phyloP scores from a whole-genome alignment of 1,139 yeast genomes.

The Suhomyces bribrorum region DNA sequence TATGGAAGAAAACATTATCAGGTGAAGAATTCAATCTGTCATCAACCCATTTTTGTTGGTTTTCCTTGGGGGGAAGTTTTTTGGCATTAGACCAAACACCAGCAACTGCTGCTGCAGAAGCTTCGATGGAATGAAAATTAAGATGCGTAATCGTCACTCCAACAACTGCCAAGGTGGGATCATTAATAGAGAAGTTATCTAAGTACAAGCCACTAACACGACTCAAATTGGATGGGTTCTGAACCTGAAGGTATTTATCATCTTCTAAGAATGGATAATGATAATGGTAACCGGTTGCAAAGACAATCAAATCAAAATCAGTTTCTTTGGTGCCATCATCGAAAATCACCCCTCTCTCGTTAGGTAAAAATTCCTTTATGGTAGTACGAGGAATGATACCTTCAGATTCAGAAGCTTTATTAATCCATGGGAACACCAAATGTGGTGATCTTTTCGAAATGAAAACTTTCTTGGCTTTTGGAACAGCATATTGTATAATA shows the following conservation, averaged over 20 bases:
- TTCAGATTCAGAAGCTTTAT: conserved; percentile 31
- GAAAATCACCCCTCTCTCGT: conserved; percentile 29
- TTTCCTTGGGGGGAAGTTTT: conserved; percentile 29
- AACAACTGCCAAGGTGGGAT: conserved; percentile 44
- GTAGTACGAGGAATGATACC: conserved; percentile 35
- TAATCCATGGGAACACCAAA: conserved; percentile 30
- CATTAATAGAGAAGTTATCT: conserved; percentile 41
- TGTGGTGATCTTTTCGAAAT: conserved; percentile 39
- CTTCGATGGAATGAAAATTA: conserved; percentile 46
- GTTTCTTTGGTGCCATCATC: conserved; percentile 34
- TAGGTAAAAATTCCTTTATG: conserved; percentile 29
- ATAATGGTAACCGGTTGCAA: conserved; percentile 42
- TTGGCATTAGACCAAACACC: conserved; percentile 45
- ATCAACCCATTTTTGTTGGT: conserved; percentile 32
- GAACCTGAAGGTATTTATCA: conserved; percentile 15
- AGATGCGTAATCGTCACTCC: conserved; percentile 42
- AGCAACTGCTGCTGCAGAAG: conserved; percentile 46
- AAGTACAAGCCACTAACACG: conserved; percentile 40
- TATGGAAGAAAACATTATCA: conserved; percentile 15
- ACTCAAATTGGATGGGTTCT: conserved; percentile 14
- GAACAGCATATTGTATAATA: conserved; percentile 50
- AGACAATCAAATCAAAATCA: conserved; percentile 30
- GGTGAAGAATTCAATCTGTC: conserved; percentile 15
- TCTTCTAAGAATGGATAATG: conserved; percentile 34
- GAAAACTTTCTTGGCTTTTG: conserved; percentile 39